Evolutionary conservation across 2,329 filamentous ascomycete species (phyloP).

Genomic region (Diaporthe humulicola): DNA sequence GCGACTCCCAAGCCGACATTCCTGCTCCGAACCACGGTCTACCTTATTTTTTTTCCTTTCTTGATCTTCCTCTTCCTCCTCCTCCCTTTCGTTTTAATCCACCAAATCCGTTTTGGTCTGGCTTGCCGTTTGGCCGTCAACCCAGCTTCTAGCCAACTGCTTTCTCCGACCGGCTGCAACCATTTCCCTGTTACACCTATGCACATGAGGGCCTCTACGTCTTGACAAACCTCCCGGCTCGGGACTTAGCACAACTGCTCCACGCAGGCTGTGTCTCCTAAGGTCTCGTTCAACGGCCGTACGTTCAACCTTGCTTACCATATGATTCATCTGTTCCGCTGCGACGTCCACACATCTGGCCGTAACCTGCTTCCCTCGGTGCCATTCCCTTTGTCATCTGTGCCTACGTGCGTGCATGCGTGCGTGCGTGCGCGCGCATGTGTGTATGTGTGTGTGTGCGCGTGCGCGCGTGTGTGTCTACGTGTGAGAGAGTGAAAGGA

Average conservation of each 20-base stretch:
- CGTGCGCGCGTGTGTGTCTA: neutral
- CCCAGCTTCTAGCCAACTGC: neutral
- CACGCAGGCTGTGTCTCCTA: slow-evolving; percentile 4
- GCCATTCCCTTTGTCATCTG: neutral
- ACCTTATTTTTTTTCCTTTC: neutral
- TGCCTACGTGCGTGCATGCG: neutral
- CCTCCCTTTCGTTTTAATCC: neutral
- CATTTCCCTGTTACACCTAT: slow-evolving; percentile 34
- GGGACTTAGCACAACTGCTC: slow-evolving; percentile 1
- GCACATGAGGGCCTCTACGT: slow-evolving; percentile 23
- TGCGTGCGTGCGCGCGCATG: neutral
- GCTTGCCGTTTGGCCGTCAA: slow-evolving; percentile 3
- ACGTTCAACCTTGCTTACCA: slow-evolving; percentile 6
- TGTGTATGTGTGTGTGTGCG: neutral
- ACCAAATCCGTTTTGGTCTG: neutral
- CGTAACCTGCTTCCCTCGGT: neutral
- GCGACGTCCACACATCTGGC: neutral
- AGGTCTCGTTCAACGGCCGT: slow-evolving; percentile 21
- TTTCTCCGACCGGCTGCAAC: slow-evolving; percentile 22
- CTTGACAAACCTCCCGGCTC: neutral
- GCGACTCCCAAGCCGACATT: neutral
- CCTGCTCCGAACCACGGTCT: neutral
- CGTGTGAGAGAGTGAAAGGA: slow-evolving; percentile 14
- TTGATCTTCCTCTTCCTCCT: neutral
- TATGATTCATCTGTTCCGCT: slow-evolving; percentile 2